Base-by-base conservation (phyloP, 2,329 filamentous ascomycete genomes). In the Cladosporium colombiae region DNA sequence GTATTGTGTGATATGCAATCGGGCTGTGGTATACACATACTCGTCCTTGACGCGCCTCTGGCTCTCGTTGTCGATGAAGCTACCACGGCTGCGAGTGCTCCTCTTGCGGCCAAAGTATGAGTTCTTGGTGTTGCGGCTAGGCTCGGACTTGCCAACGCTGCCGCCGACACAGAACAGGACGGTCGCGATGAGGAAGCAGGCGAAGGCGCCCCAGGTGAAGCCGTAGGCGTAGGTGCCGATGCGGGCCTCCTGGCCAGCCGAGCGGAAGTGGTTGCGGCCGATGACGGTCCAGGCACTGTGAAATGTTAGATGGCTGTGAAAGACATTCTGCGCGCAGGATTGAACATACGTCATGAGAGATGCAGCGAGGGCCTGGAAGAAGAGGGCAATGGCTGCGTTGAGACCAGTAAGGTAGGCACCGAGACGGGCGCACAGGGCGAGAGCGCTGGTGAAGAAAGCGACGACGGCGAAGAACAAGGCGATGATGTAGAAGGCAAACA, bases 401-500 rank as follows among this genome's bases (percentile, higher is more conserved):
- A 90, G 74, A 21, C 85, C 88, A 5, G 88, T 86, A 50, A 93
- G 77, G 56, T 87, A 89, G 8, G 89, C 85, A 55, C 89, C 91
- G 1, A 93, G 82, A 65, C 91, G 87, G 37, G 88, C 88, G 78
- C 84, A 91, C 74, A 90, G 88, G 18, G 90, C 89, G 18, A 93
- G 78, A 68, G 92, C 83, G 69, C 88, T 86, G 13, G 84, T 80
- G 78, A 92, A 85, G 75, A 93, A 87, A 68, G 89, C 86, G 29
- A 87, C 65, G 57, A 86, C 83, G 68, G 86, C 86, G 77, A 96
- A 95, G 83, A 97, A 88, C 44, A 97, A 85, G 21, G 88, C 87
- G 70, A 98, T 89, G 65, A 98, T 82, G 81, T 91, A 91, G 79
- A 97, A 95, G 44, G 93, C 92, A 86, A 94, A 98, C 78, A 92